Base-by-base conservation (phyloP, 169 alveolate species). In the Sarcocystis neurona region DNA sequence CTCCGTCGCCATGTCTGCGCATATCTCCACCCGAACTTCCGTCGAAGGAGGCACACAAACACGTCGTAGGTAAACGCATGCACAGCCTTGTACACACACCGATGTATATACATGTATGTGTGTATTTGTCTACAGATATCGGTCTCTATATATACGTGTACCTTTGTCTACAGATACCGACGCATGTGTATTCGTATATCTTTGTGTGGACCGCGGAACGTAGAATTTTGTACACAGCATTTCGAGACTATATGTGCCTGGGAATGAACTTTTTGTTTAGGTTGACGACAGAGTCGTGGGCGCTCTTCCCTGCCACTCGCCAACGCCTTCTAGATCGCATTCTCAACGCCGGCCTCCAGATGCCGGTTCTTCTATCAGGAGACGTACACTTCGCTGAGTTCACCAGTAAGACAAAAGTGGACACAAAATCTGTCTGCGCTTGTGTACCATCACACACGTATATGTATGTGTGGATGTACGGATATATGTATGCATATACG, bases 331-430 rank as follows among this genome's bases (percentile, higher is more conserved):
- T 56, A 30, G 85, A 85, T 58, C 86, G 75, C 68, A 68, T 87
- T 34, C 77, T 85, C 37, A 75, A 77, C 30, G 75, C 91, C n/a
- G 91, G 88, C 23, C 88, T 85, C 20, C 63, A 63, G 47, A 87
- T 85, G 39, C 91, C 91, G 20, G 82, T 87, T 68, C 5, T 87
- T 10, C 75, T 87, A 23, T 87, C 91, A 20, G 91, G 91, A 2
- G 91, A 87, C 84, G 72, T 85, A 43, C 91, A 87, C 84, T 87
- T 50, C 44, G 79, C 91, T 2, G 91, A 87, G 60, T 68, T 87
- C 39, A 85, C 85, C 32, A 84, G 90, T 85, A 84, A 66, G 82
- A n/a, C n/a, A n/a, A n/a, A n/a, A n/a, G 23, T 53, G 23, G 30
- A 53, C 23, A 53, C 66, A 53, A 12, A 53, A 23, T 23, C 23